Evolutionary conservation across 192 early-diverging fungal species (phyloP).

Genomic region (Polychytrium aggregatum): DNA sequence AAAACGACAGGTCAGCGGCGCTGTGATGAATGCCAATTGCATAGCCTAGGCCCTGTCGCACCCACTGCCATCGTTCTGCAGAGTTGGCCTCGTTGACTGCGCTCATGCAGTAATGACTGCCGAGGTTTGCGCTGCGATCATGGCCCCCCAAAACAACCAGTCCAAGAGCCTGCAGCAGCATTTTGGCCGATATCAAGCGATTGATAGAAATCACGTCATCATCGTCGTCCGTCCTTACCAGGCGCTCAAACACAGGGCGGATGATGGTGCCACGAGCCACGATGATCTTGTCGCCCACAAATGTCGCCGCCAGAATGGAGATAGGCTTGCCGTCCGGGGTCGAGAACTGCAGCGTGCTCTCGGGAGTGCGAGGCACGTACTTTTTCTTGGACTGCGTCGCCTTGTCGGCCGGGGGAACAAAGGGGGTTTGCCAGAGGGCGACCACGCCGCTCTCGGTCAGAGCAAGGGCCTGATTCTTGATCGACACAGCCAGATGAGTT

Average conservation of each 20-base stretch:
- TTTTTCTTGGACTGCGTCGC: constrained; percentile 6
- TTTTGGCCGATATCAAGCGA: background rate
- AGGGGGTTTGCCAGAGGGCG: constrained; percentile 11
- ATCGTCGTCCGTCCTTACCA: constrained; percentile 1
- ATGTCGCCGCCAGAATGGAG: constrained; percentile 18
- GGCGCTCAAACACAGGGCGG: constrained; percentile 25
- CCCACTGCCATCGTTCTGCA: no score
- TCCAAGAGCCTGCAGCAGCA: background rate
- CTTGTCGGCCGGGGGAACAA: background rate
- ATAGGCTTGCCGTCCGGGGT: background rate
- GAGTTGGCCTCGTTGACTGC: no score
- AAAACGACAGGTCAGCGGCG: background rate
- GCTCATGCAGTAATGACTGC: no score
- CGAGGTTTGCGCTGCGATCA: no score
- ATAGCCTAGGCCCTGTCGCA: no score
- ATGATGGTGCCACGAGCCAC: constrained; percentile 20
- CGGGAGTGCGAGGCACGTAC: background rate
- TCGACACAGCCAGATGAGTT: no score
- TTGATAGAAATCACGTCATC: background rate
- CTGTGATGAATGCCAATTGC: no score
- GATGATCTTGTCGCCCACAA: constrained; percentile 11
- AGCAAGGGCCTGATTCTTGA: constrained; percentile 16
- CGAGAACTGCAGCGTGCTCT: constrained; percentile 1
- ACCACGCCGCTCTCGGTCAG: constrained; percentile 24
- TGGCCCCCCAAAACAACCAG: no score